phyloP scores from a whole-genome alignment of 1,139 yeast species.

The Candida tetrigidarum region DNA sequence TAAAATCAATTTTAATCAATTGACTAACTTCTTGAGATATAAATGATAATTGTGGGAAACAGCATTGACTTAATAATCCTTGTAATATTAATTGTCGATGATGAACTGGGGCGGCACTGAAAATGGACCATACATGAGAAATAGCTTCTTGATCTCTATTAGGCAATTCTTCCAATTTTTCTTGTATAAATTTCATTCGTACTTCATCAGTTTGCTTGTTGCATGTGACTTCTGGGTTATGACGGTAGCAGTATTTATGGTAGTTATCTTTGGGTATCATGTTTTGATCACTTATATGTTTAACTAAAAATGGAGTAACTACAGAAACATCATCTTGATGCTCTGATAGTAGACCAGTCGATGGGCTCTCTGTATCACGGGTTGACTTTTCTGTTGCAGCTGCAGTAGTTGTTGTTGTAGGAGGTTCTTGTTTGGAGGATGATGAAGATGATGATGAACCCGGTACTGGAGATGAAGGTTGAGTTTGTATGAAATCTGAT shows the following conservation, averaged over 20 bases:
- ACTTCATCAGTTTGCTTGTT: conserved; percentile 71
- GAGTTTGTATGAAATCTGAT: conserved; percentile 1
- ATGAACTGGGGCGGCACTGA: conserved; percentile 68
- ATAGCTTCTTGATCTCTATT: conserved; percentile 71
- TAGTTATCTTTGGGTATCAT: conserved; percentile 52
- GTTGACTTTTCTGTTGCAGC: no score
- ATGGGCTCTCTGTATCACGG: no score
- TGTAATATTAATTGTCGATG: conserved; percentile 78
- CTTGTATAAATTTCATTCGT: conserved; percentile 66
- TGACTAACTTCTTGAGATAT: conserved; percentile 79
- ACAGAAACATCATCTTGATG: conserved; percentile 27
- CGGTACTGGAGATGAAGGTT: neutral
- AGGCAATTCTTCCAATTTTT: conserved; percentile 60
- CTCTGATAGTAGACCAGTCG: conserved; percentile 5
- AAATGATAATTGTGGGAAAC: conserved; percentile 90
- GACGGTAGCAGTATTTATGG: conserved; percentile 83
- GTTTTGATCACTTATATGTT: conserved; percentile 48
- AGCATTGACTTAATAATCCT: conserved; percentile 87
- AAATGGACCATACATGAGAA: conserved; percentile 77
- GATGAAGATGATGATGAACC: conserved; percentile 5
- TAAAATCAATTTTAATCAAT: conserved; percentile 85
- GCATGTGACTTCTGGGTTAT: conserved; percentile 82
- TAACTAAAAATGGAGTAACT: conserved; percentile 49
- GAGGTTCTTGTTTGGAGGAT: no score
- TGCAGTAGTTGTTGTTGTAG: no score